Conservation (phyloP, 257 asterid genomes). For the Solanum neorickii region DNA sequence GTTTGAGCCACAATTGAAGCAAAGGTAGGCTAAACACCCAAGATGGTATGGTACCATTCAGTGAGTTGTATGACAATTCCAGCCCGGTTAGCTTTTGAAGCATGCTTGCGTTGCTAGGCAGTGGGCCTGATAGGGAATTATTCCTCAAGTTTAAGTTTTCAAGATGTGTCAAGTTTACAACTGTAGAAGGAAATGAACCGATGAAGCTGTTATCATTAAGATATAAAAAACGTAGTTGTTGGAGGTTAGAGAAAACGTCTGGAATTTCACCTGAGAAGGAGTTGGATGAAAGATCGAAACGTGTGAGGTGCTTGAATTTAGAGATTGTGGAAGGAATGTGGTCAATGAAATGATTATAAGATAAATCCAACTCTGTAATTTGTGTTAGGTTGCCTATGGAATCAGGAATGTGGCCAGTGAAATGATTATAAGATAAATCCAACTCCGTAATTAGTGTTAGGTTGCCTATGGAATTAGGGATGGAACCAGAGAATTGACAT, state of each 20-base stretch:
- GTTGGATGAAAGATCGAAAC: rapidly evolving
- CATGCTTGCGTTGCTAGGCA: rapidly evolving
- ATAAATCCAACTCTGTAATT: no score
- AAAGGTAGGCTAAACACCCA: no score
- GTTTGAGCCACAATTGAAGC: rapidly evolving
- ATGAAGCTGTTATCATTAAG: no score
- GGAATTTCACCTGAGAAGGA: no score
- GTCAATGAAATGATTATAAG: neutral
- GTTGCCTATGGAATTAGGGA: neutral
- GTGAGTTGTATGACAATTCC: rapidly evolving
- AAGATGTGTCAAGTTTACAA: no score
- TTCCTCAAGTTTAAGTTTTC: rapidly evolving
- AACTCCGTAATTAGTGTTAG: no score
- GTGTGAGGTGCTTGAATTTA: neutral
- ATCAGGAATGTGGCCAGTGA: neutral
- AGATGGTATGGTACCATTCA: no score
- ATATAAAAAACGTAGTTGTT: no score
- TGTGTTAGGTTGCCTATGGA: no score
- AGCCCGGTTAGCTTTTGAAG: rapidly evolving
- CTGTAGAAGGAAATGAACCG: no score
- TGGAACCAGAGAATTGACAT: neutral
- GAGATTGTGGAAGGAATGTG: neutral
- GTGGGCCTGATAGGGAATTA: no score
- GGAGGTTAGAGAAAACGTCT: no score
- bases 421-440: neutral